Conservation (phyloP, 2,329 filamentous ascomycete species). For the Metarhizium rileyi region DNA sequence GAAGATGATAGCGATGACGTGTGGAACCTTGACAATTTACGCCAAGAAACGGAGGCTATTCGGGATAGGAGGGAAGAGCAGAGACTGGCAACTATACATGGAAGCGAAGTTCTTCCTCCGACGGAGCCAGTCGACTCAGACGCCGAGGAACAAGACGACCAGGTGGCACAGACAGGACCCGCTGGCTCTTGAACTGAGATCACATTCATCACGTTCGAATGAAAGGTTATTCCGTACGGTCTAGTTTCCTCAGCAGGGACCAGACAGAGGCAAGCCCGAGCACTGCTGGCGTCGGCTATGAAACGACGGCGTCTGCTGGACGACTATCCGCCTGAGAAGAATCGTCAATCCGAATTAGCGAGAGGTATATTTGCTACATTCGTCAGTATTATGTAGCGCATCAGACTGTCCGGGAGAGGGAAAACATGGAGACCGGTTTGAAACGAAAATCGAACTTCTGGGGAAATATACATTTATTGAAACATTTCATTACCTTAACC, state of each 20-base stretch:
- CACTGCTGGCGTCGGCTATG: conserved; percentile 10
- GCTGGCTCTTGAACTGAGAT: conserved; percentile 9
- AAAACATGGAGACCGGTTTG: not conserved
- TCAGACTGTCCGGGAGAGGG: not conserved
- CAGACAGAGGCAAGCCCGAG: conserved; percentile 17
- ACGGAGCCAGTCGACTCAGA: not conserved
- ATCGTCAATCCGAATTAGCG: not conserved
- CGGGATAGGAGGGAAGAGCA: conserved; percentile 72
- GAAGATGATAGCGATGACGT: conserved; percentile 50
- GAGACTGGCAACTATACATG: conserved; percentile 29
- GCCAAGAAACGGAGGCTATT: conserved; percentile 74
- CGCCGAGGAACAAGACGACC: conserved; percentile 5
- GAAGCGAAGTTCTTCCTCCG: not conserved
- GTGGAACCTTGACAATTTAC: conserved; percentile 76
- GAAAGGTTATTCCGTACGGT: not conserved
- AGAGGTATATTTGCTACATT: not conserved
- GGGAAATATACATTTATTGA: not conserved
- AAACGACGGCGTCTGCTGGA: conserved; percentile 8
- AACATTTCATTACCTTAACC: too few relatives aligned
- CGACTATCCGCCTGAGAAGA: not conserved
- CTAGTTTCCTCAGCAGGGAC: not conserved
- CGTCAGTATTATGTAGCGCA: conserved; percentile 1
- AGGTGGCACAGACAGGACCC: conserved; percentile 4
- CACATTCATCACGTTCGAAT: not conserved
- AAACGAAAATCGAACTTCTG: not conserved